Conservation (phyloP, 176 grass and related monocot genomes). For the Oryza brachyantha region DNA sequence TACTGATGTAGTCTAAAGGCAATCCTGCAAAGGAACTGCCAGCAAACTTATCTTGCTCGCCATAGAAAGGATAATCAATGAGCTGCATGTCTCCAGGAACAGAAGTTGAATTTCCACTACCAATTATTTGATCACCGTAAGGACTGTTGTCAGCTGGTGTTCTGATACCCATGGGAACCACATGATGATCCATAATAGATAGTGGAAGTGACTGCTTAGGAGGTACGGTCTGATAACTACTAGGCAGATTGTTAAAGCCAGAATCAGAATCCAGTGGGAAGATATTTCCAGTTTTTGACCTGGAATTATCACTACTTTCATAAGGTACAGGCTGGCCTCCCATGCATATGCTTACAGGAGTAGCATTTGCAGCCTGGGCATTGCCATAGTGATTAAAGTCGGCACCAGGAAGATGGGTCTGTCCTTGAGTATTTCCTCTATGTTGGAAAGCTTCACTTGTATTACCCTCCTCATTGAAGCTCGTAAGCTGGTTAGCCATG, state of each 20-base stretch:
- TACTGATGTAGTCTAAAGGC: constrained; percentile 80
- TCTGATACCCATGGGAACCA: constrained; percentile 43
- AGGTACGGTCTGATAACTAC: constrained; percentile 29
- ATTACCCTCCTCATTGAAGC: constrained; percentile 33
- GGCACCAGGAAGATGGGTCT: constrained; percentile 30
- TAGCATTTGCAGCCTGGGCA: constrained; percentile 34
- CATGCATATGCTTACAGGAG: constrained; percentile 51
- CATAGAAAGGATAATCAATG: constrained; percentile 69
- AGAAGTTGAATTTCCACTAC: constrained; percentile 47
- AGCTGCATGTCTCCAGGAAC: constrained; percentile 58
- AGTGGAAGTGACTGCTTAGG: constrained; percentile 45
- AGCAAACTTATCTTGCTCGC: constrained; percentile 77
- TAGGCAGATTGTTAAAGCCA: constrained; percentile 46
- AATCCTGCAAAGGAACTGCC: constrained; percentile 78
- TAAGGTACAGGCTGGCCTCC: constrained; percentile 38
- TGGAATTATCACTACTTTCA: constrained; percentile 31
- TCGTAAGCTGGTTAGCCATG: constrained; percentile 34
- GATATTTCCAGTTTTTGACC: constrained; percentile 42
- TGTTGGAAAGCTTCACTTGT: constrained; percentile 33
- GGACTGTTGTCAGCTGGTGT: constrained; percentile 52
- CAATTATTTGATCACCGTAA: constrained; percentile 43
- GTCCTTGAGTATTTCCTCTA: constrained; percentile 43
- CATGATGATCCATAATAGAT: constrained; percentile 43
- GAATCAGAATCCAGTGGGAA: constrained; percentile 28
- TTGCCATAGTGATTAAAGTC: constrained; percentile 32